Percentiles rank a stretch among this genome's conserved stretches.
phyloP scores from a whole-genome alignment of 2,329 filamentous ascomycete genomes.

The Talaromyces atroroseus region DNA sequence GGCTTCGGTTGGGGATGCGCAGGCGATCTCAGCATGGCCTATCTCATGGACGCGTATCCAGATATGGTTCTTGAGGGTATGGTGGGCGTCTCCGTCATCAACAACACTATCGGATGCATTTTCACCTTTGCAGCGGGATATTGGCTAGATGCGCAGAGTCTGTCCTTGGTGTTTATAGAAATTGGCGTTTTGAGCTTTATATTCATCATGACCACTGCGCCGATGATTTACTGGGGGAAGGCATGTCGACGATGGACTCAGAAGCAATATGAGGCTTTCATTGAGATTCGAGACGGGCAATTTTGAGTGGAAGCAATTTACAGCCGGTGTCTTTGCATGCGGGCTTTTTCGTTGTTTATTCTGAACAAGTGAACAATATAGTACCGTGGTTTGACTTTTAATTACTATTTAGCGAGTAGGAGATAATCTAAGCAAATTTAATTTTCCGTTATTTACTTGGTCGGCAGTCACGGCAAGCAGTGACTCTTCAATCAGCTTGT shows the following conservation, averaged over 20 bases:
- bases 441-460: no score
- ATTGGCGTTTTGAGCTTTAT: neutral
- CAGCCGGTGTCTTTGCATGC: no score
- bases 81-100: constrained; percentile 54
- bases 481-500: no score
- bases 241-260: neutral
- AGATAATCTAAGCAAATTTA: no score
- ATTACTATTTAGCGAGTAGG: no score
- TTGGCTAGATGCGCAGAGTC: neutral
- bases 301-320: neutral
- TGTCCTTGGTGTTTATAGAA: neutral
- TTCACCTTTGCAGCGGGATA: neutral
- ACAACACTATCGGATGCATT: constrained; percentile 48
- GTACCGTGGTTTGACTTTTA: no score
- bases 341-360: no score
- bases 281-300: neutral
- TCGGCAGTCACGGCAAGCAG: no score
- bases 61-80: constrained; percentile 55
- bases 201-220: neutral
- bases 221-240: neutral
- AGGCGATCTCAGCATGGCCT: constrained; percentile 52
- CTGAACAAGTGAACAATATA: no score
- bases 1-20: constrained; percentile 57
- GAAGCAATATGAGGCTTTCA: neutral
- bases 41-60: constrained; percentile 52